A percentile compares a stretch with the other conserved stretches of the same genome.
Evolutionary conservation across 2,329 filamentous ascomycete genomes (phyloP).

Genomic region (Phialophora expanda): DNA sequence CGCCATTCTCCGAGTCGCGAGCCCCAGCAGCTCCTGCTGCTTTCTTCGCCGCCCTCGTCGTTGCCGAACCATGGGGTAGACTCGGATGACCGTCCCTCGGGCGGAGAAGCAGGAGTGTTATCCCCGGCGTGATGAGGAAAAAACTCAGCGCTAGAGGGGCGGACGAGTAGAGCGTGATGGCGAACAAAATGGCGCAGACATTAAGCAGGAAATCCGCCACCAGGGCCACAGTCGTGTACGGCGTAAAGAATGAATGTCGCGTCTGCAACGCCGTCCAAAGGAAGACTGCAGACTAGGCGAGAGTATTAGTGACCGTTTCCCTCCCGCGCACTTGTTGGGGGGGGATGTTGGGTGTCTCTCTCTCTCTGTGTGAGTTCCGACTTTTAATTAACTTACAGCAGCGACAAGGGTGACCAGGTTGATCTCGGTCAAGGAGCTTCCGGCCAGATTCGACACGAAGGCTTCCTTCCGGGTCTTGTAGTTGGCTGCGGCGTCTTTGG

Average conservation of each 20-base stretch:
- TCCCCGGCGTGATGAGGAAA: slow-evolving; percentile 73
- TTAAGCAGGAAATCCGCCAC: slow-evolving; percentile 87
- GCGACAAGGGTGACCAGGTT: slow-evolving; percentile 83
- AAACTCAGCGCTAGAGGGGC: slow-evolving; percentile 74
- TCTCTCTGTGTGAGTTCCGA: too few species aligned
- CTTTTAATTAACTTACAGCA: slow-evolving; percentile 64
- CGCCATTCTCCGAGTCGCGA: neutral
- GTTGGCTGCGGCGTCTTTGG: slow-evolving; percentile 48
- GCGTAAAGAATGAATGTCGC: slow-evolving; percentile 80
- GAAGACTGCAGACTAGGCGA: slow-evolving; percentile 72
- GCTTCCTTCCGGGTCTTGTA: slow-evolving; percentile 95
- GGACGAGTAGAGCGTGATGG: slow-evolving; percentile 81
- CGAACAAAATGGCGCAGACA: slow-evolving; percentile 78
- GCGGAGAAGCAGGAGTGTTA: slow-evolving; percentile 57
- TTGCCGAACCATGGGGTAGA: slow-evolving; percentile 12
- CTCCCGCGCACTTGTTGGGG: slow-evolving; percentile 25
- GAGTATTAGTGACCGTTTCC: neutral
- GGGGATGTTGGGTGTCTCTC: too few species aligned
- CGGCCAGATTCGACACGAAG: slow-evolving; percentile 89
- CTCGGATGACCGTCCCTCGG: neutral
- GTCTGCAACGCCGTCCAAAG: slow-evolving; percentile 90
- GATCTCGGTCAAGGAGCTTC: slow-evolving; percentile 83
- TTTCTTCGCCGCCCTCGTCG: slow-evolving; percentile 7
- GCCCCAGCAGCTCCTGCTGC: slow-evolving; percentile 21
- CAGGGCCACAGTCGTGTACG: slow-evolving; percentile 70